Evolutionary conservation across 345 rosid species (phyloP).

Genomic region (Dipteronia sinensis): DNA sequence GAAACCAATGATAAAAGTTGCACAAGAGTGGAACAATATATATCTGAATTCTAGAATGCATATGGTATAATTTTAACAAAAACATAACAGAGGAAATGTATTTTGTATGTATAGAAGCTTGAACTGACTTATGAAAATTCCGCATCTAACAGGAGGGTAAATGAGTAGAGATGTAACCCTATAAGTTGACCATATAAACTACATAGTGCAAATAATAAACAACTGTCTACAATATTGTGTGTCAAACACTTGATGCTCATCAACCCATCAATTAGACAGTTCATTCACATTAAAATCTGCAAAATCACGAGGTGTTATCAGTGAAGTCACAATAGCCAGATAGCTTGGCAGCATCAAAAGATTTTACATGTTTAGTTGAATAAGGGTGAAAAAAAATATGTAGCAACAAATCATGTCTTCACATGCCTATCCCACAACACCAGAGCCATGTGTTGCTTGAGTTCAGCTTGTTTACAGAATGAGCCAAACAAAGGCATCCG

Average conservation of each 20-base stretch:
- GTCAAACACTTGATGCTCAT: neutral
- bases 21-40: conserved; percentile 6
- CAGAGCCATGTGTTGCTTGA: neutral
- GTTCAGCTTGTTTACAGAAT: neutral
- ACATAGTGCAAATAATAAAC: neutral
- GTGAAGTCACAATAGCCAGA: neutral
- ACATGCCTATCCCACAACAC: neutral
- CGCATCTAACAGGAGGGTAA: neutral
- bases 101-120: neutral
- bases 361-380: neutral
- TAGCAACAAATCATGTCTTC: neutral
- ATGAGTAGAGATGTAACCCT: neutral
- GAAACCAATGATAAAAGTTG: conserved; percentile 19
- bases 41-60: neutral
- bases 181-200: neutral
- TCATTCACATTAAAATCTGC: neutral
- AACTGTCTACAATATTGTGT: neutral
- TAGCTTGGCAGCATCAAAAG: neutral
- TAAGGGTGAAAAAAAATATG: neutral
- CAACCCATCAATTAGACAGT: conserved; percentile 6
- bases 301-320: neutral
- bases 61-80: neutral
- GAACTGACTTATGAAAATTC: conserved; percentile 9
- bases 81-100: neutral
- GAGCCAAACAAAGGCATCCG: too few species aligned